Base-by-base conservation (phyloP, 225 moss, liverwort and hornwort species). In the Sphagnum contortum region DNA sequence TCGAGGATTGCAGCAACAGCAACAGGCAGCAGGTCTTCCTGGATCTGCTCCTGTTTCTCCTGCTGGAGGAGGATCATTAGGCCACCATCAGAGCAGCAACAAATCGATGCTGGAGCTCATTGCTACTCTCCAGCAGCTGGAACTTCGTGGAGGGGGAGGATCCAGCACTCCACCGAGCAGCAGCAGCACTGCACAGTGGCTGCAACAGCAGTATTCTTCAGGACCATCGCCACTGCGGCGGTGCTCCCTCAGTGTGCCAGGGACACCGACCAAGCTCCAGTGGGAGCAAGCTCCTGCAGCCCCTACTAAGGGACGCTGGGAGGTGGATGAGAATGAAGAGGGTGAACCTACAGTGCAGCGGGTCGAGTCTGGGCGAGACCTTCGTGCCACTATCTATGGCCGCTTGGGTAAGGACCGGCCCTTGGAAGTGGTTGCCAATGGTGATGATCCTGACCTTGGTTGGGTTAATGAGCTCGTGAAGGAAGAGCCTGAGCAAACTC, bases 391-490 rank as follows among this genome's bases (percentile, higher is more conserved):
- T 65, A 93, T 98, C n/a, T 98, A 93, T 6, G 93, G 98, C 2
- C 85, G 86, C 8, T 67, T 93, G 56, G 85, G 89, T 5, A 84
- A 90, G 61, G 91, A 86, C 29, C 81, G 84, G 5, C 65, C 83
- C n/a, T 71, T 83, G 51, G 93, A 98, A 0, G 61, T 73, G 1
- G 29, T 29, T 29, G 84, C 67, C 1, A 75, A 55, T 9, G 89
- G 82, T 8, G 98, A 93, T 44, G 71, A 81, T 0, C 98, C 98
- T 1, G 98, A 98, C 48, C 73, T 98, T 3, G 90, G 84, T 2
- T 98, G 98, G 98, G 93, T 98, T 59, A 93, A 81, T 44, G 93
- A 96, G 72, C 92, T 96, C n/a, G 92, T 96, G 5, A 81, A 77
- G 66, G 94, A 91, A 49, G 93, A 93, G 72, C 73, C 86, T 44